Evolutionary conservation across 805 yeast genomes (phyloP).

Genomic region (Soucietia sequanensis): DNA sequence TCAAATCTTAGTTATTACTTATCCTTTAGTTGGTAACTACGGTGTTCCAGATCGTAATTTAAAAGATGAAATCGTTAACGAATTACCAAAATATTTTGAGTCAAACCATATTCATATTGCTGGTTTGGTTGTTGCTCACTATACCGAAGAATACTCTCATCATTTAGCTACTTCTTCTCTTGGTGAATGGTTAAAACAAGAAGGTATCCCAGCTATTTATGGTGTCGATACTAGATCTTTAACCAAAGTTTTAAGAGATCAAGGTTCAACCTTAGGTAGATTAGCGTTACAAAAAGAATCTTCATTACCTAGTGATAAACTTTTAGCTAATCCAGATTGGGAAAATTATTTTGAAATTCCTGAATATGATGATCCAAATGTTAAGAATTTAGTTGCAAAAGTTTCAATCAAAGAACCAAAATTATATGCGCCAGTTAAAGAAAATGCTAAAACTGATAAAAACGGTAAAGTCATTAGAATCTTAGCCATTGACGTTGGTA

Average conservation of each 20-base stretch:
- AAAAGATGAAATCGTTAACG: slow-evolving; percentile 63
- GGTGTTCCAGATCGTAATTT: slow-evolving; percentile 92
- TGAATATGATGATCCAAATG: slow-evolving; percentile 92
- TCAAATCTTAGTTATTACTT: slow-evolving; percentile 94
- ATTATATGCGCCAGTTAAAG: slow-evolving; percentile 64
- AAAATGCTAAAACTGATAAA: slow-evolving; percentile 50
- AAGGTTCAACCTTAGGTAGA: slow-evolving; percentile 93
- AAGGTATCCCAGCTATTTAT: slow-evolving; percentile 92
- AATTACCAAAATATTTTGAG: slow-evolving; percentile 90
- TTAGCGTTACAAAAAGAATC: slow-evolving; percentile 56
- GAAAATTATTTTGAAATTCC: slow-evolving; percentile 63
- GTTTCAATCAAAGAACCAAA: slow-evolving; percentile 81
- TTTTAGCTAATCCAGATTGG: slow-evolving; percentile 48
- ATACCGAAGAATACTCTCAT: slow-evolving; percentile 95
- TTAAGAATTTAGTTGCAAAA: slow-evolving; percentile 83
- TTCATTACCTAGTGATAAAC: background rate
- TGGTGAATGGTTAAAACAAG: slow-evolving; percentile 89
- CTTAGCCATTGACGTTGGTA: slow-evolving; percentile 94
- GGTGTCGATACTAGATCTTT: slow-evolving; percentile 97
- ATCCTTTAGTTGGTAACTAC: slow-evolving; percentile 95
- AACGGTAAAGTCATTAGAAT: slow-evolving; percentile 80
- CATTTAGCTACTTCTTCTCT: slow-evolving; percentile 88
- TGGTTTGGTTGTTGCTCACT: slow-evolving; percentile 94
- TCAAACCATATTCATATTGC: slow-evolving; percentile 91
- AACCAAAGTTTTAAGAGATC: slow-evolving; percentile 88